Base-by-base conservation (phyloP, 2,329 filamentous ascomycete genomes). In the Trichoderma atroviride region DNA sequence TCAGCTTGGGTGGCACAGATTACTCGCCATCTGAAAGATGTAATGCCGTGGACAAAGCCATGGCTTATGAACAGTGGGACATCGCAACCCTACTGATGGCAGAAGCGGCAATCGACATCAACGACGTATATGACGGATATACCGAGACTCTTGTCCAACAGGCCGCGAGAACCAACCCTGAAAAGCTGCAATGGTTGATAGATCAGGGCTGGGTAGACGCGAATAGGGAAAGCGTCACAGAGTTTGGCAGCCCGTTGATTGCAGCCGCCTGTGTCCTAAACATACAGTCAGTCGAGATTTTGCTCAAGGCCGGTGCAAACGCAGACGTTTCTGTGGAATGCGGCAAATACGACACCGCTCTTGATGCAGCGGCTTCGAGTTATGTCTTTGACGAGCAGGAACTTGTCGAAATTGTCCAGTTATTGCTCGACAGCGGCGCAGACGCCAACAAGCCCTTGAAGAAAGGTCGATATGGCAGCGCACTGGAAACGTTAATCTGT, bases 381-480 rank as follows among this genome's bases (percentile, higher is more conserved):
- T 31, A 13, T n/a, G 10, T n/a, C 10, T 13, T 9, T 19, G 24
- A 35, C 33, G 33, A 37, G 6, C 5, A 9, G 11, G 29, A 43
- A 19, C 5, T 40, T 16, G 19, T 7, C 5, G 16, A 62, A 19
- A 58, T 24, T 2, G 33, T 68, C 13, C 13, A 31, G 16, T 4
- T 43, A 5, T 57, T 70, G 11, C 43, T 70, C 22, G 22, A 57
- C 6, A 35, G 55, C 2, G 63, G 68, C 10, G 68, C 68, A 19
- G 56, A 61, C 2, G 14, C 29, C 16, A 61, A 61, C 1, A 47
- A 24, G 47, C n/a, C 22, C 27, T 37, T 61, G 27, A 5, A 22
- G 16, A 10, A 11, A 22, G 29, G 68, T 2, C 2, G 31, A 1
- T 40, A 29, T 6, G 68, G 68, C 6, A 70, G 63, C 19, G 62